Percentiles rank a stretch among this genome's conserved stretches.
Conservation (phyloP, 2,329 filamentous ascomycete genomes). For the Rutstroemia sp. region DNA sequence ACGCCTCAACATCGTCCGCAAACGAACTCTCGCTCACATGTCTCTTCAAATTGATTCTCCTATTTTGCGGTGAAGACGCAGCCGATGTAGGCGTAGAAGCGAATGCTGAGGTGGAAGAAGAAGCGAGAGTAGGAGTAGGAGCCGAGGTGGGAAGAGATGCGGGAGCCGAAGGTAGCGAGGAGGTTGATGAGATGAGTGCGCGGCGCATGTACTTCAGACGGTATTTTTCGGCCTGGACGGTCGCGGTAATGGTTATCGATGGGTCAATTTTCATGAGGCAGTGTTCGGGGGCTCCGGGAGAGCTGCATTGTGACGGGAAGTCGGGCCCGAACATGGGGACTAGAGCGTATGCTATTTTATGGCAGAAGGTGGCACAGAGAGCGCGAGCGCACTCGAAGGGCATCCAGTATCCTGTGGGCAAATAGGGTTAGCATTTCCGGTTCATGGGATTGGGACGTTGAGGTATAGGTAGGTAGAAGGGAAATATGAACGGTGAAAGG, state of each 20-base stretch:
- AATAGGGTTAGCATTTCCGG: neutral
- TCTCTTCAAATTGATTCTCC: slow-evolving; percentile 29
- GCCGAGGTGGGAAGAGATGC: slow-evolving; percentile 5
- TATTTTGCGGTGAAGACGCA: slow-evolving; percentile 13
- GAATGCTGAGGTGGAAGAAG: neutral
- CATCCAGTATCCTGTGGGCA: slow-evolving; percentile 84
- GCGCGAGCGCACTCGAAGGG: slow-evolving; percentile 80
- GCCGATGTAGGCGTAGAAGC: slow-evolving; percentile 15
- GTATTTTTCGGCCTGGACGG: slow-evolving; percentile 40
- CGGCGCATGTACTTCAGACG: slow-evolving; percentile 28
- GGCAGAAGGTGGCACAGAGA: slow-evolving; percentile 84
- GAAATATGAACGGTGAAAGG: neutral
- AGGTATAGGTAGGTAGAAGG: neutral
- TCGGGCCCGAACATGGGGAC: slow-evolving; percentile 83
- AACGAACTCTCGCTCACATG: slow-evolving; percentile 34
- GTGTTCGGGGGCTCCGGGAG: slow-evolving; percentile 54
- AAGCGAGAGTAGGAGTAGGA: neutral
- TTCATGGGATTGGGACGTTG: neutral
- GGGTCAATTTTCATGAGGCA: slow-evolving; percentile 59
- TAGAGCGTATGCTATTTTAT: slow-evolving; percentile 72
- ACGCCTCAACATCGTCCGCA: slow-evolving; percentile 33
- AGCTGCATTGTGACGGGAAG: slow-evolving; percentile 68
- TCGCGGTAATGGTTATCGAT: slow-evolving; percentile 45
- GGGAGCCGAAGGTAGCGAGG: neutral
- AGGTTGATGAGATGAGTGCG: slow-evolving; percentile 16